Base-by-base conservation (phyloP, 2,329 filamentous ascomycete species). In the Cercospora nicotianae region DNA sequence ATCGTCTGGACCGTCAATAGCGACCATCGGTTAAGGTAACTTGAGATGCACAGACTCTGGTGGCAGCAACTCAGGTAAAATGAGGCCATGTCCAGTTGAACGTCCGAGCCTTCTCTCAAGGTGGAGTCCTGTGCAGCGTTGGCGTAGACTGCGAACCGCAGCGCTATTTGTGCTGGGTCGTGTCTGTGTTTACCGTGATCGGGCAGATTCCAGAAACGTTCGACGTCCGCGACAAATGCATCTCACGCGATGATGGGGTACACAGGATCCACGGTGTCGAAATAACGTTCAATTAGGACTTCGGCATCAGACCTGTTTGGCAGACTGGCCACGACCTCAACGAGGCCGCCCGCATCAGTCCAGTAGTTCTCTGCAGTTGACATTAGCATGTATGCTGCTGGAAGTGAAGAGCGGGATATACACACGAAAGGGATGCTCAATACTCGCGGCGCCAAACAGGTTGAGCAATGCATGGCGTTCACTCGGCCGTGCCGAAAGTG, bases 1-100 rank as follows among this genome's bases (percentile, higher is more conserved):
- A 93, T 93, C 59, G 91, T 87, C 77, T 93, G 90, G 26, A 94
- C 87, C 1, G 90, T 91, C 28, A 55, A 31, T 9, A 33, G 28
- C 36, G 57, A 61, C 28, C 33, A 60, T 18, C 45, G 57, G 53
- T 53, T 66, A 5, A 66, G 45, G 36, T 61, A 66, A n/a, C 33
- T 48, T 23, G 33, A 61, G 13, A 66, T 26, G 51, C 64, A 66
- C 18, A 66, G 64, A 13, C 33, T 26, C 42, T 62, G 64, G 42
- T 66, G 64, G 20, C 64, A 31, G 39, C 33, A 36, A 53, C 33
- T 48, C 9, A 66, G 16, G 28, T 57, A 58, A n/a, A 63, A 67
- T 36, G 33, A 53, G 30, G 60, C 23, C 26, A 62, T 67, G 31
- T 36, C 36, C 33, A 42, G n/a, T 30, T 57, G 66, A 8, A 55